Conservation (phyloP, 208 protist genomes). For the Paratrypanosoma confusum region DNA sequence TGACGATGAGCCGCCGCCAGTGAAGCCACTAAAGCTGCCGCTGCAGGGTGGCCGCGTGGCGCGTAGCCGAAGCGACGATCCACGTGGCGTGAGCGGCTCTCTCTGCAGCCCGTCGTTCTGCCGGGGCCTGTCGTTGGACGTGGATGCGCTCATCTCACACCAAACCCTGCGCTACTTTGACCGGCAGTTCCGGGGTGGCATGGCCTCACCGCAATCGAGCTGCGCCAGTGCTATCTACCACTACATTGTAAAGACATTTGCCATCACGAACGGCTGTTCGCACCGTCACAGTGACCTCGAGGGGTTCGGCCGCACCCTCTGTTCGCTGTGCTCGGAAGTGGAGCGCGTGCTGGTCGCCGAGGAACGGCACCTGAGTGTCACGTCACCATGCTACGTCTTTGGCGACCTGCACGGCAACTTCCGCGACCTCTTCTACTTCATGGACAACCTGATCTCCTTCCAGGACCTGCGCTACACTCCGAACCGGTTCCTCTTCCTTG, state of each 20-base stretch:
- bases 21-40: too few relatives aligned
- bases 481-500: conserved; percentile 96
- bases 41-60: too few relatives aligned
- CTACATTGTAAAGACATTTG: conserved; percentile 81
- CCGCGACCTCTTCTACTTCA: conserved; percentile 89
- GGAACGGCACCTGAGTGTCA: conserved; percentile 46
- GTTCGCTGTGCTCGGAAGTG: conserved; percentile 66
- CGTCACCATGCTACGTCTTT: conserved; percentile 90
- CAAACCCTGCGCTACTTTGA: conserved; percentile 71
- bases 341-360: conserved; percentile 52
- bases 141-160: conserved; percentile 68
- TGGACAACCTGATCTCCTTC: conserved; percentile 86
- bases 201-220: conserved; percentile 44
- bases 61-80: too few relatives aligned
- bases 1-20: too few relatives aligned
- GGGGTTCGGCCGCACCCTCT: conserved; percentile 74
- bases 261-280: conserved; percentile 68
- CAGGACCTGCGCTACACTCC: conserved; percentile 87
- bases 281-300: conserved; percentile 64
- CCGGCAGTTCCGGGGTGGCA: conserved; percentile 36
- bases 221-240: conserved; percentile 73
- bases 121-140: conserved; percentile 56
- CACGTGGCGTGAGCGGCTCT: too few relatives aligned
- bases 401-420: conserved; percentile 94
- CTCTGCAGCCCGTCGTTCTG: conserved; percentile 11